These are phyloP conservation scores for Hanseniaspora hatyaiensis DNA, from an alignment of 805 yeast genomes.

Conservation along the genomic window DNA sequence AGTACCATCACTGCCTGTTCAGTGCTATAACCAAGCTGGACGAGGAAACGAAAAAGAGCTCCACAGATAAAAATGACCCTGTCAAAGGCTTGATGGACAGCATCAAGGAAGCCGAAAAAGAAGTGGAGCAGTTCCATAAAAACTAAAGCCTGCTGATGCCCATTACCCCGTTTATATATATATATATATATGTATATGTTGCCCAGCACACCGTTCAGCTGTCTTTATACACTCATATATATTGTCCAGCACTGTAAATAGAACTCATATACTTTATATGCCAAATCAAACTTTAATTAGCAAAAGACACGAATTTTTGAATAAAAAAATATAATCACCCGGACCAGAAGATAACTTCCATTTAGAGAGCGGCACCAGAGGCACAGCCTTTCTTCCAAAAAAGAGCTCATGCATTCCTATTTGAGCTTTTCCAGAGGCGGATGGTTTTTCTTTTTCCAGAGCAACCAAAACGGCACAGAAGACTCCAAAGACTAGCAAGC, in stretches of 20 bases:
- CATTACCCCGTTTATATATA: background rate
- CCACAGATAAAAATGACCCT: background rate
- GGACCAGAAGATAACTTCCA: too few species aligned
- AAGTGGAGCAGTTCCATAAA: slow-evolving; percentile 8
- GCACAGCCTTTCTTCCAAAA: too few species aligned
- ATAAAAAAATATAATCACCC: too few species aligned
- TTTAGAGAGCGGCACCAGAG: too few species aligned
- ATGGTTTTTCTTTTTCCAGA: too few species aligned
- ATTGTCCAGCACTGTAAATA: background rate
- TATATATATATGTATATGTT: background rate
- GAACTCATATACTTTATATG: background rate
- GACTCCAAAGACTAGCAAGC: too few species aligned
- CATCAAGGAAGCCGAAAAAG: slow-evolving; percentile 16
- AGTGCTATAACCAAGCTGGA: slow-evolving; percentile 7
- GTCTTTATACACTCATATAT: background rate
- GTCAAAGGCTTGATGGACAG: slow-evolving; percentile 6
- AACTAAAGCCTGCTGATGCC: background rate
- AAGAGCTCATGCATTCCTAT: too few species aligned
- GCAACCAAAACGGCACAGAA: too few species aligned
- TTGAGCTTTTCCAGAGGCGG: too few species aligned
- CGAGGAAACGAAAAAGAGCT: background rate
- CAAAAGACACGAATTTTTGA: too few species aligned
- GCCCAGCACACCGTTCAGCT: background rate
- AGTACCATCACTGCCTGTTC: slow-evolving; percentile 14
- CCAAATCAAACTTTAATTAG: too few species aligned